Base-by-base conservation (phyloP, 495 filamentous ascomycete genomes). In the Lasiosphaeria hispida region DNA sequence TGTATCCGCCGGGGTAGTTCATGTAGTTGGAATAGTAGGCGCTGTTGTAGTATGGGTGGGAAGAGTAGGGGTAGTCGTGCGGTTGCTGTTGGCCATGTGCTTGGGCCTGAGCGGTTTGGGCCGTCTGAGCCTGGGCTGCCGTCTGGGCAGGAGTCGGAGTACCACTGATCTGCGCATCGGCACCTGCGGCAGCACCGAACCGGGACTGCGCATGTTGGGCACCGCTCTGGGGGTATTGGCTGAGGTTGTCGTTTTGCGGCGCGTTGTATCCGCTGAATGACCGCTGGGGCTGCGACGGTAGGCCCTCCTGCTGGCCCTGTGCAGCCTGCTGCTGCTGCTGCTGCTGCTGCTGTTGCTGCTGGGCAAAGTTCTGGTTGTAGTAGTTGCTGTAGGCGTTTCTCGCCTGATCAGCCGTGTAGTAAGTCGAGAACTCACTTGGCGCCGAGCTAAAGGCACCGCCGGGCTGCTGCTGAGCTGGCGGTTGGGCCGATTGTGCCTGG, bases 21-120 rank as follows among this genome's bases (percentile, higher is more conserved):
- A 92, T 86, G 74, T 95, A 93, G 36, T 80, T 78, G 39, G 83
- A 80, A 68, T 92, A 93, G 69, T 94, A 91, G 4, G 88, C 88
- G 76, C 83, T 88, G 53, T 77, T 76, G 73, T 89, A 92, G 75
- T 92, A 92, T n/a, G 89, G 89, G 63, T 90, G 86, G 58, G 77
- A 80, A 52, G 81, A 80, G 69, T 86, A 93, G 48, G 88, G 85
- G 66, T 86, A 85, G 54, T 81, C 76, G 52, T 84, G 81, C 10
- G 79, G 84, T 62, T 84, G 82, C 59, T 85, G 83, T 41, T 80
- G 73, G 42, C 77, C 72, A 50, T 83, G 81, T 0, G 80, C 75
- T 55, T 82, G 86, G 30, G 76, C 81, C 59, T 88, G 87, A 53
- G 88, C 55, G 47, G 40, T 74, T 38, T 86, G 85, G 19, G 89